A percentile compares a stretch with the other conserved stretches of the same genome.
Conservation (phyloP, 139 green algal species). For the Chlorella vulgaris region DNA sequence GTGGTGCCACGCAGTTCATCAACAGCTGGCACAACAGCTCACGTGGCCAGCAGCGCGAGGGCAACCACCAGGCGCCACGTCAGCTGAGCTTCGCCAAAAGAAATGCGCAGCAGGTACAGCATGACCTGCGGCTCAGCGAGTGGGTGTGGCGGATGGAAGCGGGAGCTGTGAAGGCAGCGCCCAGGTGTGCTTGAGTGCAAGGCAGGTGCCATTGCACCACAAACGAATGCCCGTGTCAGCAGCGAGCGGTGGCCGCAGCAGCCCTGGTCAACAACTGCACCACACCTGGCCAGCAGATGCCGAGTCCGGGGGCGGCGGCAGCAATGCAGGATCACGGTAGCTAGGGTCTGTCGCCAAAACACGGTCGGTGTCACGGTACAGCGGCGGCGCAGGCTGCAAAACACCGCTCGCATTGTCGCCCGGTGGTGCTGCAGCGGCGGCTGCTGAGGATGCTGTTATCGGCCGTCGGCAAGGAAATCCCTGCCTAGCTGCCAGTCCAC, state of each 20-base stretch:
- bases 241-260: background rate
- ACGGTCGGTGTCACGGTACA: background rate
- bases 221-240: no score
- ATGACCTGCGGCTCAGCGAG: conserved; percentile 50
- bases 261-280: background rate
- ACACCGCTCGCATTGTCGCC: background rate
- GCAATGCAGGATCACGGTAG: background rate
- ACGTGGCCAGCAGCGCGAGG: conserved; percentile 70
- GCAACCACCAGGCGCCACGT: conserved; percentile 74
- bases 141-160: no score
- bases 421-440: background rate
- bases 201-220: no score
- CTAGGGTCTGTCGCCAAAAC: background rate
- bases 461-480: no score
- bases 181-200: background rate
- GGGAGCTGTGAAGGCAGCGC: no score
- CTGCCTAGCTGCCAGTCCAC: no score
- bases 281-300: conserved; percentile 15
- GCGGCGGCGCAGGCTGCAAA: background rate
- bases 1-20: no score
- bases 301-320: background rate
- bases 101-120: conserved; percentile 78
- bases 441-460: no score
- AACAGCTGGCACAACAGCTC: no score
- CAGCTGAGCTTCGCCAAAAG: conserved; percentile 67